Base-by-base conservation (phyloP, 805 yeast genomes). In the Candida xyloterini region DNA sequence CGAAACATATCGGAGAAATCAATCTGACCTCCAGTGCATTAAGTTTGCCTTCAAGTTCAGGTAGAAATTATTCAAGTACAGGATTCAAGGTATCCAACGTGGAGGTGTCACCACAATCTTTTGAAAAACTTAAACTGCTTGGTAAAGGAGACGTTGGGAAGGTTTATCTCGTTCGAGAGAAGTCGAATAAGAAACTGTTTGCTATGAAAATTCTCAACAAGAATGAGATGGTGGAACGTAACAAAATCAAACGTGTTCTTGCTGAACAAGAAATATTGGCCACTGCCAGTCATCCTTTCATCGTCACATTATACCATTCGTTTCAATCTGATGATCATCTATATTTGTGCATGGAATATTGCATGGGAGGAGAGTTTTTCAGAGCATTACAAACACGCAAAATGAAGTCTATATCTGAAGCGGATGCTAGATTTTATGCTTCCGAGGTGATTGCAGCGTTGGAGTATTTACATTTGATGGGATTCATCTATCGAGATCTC, bases 311-410 rank as follows among this genome's bases (percentile, higher is more conserved):
- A 18, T 91, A 93, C 57, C 99, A 93, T 62, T 89, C 96, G 0
- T 93, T 93, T 67, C 99, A 93, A 65, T 84, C 95, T 4, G 93
- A 87, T 44, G 97, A 90, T 53, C 80, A 85, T 56, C 65, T 93
- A 9, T 93, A 89, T 53, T 74, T 93, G 28, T 93, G 99, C 64
- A 91, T 95, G 96, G 99, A 93, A 60, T 93, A 91, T 56, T 93
- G 99, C 58, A 88, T 93, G 89, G 99, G 99, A 22, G 99, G 99
- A 32, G 99, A 95, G 65, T 93, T 93, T 56, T 93, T 93, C 70
- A 70, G 98, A 44, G 99, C 98, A 0, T 66, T 93, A 38, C 99
- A 93, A 63, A 89, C 97, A 0, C 73, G 97, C 45, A 82, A 79
- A 46, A 78, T 88, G 39, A 87, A 89, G 58, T 85, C 95, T 50